These are phyloP conservation scores for Diplodia mutila DNA, from an alignment of 2,329 filamentous ascomycete species.

Conservation along the genomic window DNA sequence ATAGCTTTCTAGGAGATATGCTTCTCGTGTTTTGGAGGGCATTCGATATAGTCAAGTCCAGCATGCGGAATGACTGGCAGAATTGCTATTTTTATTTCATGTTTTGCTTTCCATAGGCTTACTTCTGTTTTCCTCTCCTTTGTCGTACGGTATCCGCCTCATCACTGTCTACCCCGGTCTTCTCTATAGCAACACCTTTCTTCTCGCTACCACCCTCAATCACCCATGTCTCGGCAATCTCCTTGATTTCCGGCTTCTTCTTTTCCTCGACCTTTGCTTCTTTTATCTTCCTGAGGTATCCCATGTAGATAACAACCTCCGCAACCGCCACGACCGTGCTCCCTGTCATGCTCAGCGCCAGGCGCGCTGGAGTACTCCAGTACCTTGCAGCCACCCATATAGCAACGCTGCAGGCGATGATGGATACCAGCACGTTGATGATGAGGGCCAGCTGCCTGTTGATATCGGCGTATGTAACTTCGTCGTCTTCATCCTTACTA, in stretches of 20 bases:
- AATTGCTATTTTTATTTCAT: background rate
- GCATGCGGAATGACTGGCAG: background rate
- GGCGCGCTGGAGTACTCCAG: conserved; percentile 71
- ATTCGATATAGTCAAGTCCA: background rate
- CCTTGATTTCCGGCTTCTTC: conserved; percentile 65
- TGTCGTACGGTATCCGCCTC: conserved; percentile 4
- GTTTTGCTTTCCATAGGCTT: no score
- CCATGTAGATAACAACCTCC: conserved; percentile 76
- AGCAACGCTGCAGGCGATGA: conserved; percentile 75
- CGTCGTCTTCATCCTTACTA: conserved; percentile 57
- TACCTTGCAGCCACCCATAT: conserved; percentile 78
- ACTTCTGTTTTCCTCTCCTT: conserved; percentile 2
- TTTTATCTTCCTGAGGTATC: conserved; percentile 72
- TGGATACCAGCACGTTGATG: conserved; percentile 85
- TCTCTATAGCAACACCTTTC: background rate
- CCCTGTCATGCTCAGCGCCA: conserved; percentile 73
- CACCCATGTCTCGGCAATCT: conserved; percentile 74
- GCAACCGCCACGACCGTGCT: conserved; percentile 72
- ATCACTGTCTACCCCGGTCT: background rate
- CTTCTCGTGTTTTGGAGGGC: background rate
- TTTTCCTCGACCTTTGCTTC: conserved; percentile 68
- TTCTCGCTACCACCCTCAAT: conserved; percentile 36
- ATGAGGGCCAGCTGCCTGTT: conserved; percentile 84
- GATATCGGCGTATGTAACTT: conserved; percentile 71
- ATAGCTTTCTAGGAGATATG: no score